phyloP scores from a whole-genome alignment of 2,329 filamentous ascomycete species.

The Reticulascus tulasneorum region DNA sequence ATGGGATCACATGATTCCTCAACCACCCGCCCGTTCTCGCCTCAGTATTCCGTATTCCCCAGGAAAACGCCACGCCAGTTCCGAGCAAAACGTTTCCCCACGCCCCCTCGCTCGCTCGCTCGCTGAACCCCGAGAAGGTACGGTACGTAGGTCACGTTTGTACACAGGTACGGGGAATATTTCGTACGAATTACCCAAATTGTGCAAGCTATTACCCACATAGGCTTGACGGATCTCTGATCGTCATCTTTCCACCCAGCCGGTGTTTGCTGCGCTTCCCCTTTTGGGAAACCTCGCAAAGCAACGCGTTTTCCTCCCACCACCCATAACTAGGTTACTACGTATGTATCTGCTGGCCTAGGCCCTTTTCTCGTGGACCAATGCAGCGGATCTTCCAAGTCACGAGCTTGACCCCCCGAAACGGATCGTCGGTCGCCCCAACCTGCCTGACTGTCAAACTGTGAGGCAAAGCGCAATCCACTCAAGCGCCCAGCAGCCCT shows the following conservation, averaged over 20 bases:
- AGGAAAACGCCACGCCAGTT: no score
- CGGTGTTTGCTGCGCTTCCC: constrained; percentile 13
- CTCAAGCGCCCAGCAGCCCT: constrained; percentile 1
- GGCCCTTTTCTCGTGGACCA: constrained; percentile 9
- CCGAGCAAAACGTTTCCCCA: no score
- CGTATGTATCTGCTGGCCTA: constrained; percentile 6
- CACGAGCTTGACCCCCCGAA: constrained; percentile 12
- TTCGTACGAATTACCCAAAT: constrained; percentile 5
- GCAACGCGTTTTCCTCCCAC: no score
- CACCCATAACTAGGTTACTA: constrained; percentile 9
- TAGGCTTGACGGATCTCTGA: constrained; percentile 2
- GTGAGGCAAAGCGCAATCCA: neutral
- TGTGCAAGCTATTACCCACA: constrained; percentile 1
- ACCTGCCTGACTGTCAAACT: no score
- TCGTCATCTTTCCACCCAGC: constrained; percentile 10
- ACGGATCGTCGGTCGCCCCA: constrained; percentile 10
- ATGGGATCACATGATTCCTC: no score
- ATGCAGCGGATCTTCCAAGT: constrained; percentile 10
- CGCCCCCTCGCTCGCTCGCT: no score
- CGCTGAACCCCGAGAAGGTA: no score
- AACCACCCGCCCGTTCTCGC: no score
- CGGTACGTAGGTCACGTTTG: no score
- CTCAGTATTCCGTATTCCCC: no score
- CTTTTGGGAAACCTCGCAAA: constrained; percentile 7
- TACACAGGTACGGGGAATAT: no score